Base-by-base conservation (phyloP, 108 stramenopile species). In the Craspedostauros australis region DNA sequence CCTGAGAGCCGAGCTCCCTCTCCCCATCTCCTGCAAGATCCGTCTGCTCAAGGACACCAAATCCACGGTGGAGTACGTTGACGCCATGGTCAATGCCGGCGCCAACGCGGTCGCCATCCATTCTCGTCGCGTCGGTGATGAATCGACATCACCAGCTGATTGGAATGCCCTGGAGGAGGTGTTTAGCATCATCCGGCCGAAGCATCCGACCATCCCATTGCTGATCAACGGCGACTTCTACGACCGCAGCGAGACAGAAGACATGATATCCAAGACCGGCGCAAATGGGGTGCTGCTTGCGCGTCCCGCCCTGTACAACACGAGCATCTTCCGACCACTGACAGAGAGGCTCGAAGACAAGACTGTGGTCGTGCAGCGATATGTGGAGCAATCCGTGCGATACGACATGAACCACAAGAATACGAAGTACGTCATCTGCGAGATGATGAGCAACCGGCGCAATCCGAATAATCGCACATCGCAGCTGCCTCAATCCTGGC, bases 21-120 rank as follows among this genome's bases (percentile, higher is more conserved):
- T 62, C 9, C 91, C 96, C 6, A 78, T 99, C 20, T 90, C 93
- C 23, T 83, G 79, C 59, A 99, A 99, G 68, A 95, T 99, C 22
- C 89, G 98, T 24, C 64, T 99, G n/a, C 58, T 96, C 14, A 56
- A 77, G 20, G 63, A 62, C 19, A 89, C 86, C 1, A 46, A 86
- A 24, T 59, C 70, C 8, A 95, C 91, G 1, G 55, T 95, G 1
- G 91, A 88, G 39, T 91, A 95, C 66, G 63, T 81, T 1, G 54
- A 72, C 14, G 54, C 56, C 22, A 50, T 98, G 46, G 80, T 95
- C n/a, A 47, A 79, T 24, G 93, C 94, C n/a, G 98, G 98, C 7
- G 94, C 86, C 1, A 73, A 87, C 57, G 94, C 96, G 12, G 57
- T 99, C n/a, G 83, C 94, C n/a, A 86, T 98, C 54, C 97, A 98